A percentile compares a stretch with the other conserved stretches of the same genome.
Evolutionary conservation across 2,329 filamentous ascomycete species (phyloP).

Genomic region (Fusarium sp.): DNA sequence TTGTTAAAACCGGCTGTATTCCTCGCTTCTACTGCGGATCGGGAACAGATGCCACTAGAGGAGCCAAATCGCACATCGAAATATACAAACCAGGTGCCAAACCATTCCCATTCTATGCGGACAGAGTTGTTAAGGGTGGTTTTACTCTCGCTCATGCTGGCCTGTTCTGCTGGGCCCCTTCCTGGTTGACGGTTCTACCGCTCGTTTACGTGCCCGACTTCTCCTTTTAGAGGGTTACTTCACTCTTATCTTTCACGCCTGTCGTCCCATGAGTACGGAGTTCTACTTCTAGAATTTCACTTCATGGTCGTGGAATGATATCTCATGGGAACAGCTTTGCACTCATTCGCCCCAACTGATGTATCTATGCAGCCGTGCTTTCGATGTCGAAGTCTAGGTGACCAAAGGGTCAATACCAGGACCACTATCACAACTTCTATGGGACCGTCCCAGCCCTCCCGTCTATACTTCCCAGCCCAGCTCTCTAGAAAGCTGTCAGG

Average conservation of each 20-base stretch:
- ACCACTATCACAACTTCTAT: not conserved
- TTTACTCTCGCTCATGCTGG: fast-evolving
- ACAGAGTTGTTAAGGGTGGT: too few relatives aligned
- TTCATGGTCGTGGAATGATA: not conserved
- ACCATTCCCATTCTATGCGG: too few relatives aligned
- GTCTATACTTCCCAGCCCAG: too few relatives aligned
- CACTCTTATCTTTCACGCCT: fast-evolving
- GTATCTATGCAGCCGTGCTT: not conserved
- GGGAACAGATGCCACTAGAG: too few relatives aligned
- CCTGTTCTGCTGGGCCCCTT: fast-evolving
- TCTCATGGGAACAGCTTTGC: not conserved
- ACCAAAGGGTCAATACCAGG: not conserved
- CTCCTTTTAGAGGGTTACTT: fast-evolving
- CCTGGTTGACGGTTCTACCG: fast-evolving
- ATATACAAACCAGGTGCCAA: not conserved
- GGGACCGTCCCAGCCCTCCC: not conserved
- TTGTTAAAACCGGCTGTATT: too few relatives aligned
- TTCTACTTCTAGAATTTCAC: not conserved
- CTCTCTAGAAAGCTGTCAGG: too few relatives aligned
- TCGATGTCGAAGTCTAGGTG: not conserved
- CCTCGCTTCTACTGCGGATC: too few relatives aligned
- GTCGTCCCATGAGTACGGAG: not conserved
- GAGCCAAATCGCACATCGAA: too few relatives aligned
- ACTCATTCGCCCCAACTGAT: not conserved
- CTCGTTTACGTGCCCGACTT: fast-evolving